Percentiles rank a stretch among this genome's conserved stretches.
phyloP scores from a whole-genome alignment of 768 basidiomycete genomes.

The Suillus subaureus region DNA sequence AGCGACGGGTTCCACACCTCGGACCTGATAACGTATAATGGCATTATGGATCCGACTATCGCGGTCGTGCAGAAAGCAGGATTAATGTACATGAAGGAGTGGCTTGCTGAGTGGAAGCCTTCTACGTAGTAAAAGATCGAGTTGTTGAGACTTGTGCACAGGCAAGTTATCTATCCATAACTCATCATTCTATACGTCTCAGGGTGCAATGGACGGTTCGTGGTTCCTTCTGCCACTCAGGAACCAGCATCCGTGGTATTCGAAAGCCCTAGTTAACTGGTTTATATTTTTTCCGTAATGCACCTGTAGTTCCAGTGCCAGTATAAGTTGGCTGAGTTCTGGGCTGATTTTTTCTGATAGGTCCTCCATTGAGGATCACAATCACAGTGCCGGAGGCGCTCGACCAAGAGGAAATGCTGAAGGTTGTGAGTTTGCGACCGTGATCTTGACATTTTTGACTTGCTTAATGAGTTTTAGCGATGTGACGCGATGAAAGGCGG shows the following conservation, averaged over 20 bases:
- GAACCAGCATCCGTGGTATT: background rate
- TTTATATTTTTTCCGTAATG: background rate
- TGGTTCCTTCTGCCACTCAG: background rate
- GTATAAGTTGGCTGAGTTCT: background rate
- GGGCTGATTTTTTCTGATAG: background rate
- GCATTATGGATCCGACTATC: conserved; percentile 52
- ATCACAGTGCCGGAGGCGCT: background rate
- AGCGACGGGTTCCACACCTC: conserved; percentile 72
- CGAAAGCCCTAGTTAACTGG: background rate
- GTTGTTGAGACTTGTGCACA: background rate
- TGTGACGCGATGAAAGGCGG: background rate
- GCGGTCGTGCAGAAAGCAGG: conserved; percentile 54
- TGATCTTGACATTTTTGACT: background rate
- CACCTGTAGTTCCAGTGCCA: background rate
- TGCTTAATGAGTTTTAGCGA: background rate
- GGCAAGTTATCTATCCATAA: background rate
- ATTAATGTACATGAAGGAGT: conserved; percentile 53
- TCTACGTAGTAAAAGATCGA: background rate
- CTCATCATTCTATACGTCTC: background rate
- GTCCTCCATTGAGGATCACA: too few species aligned
- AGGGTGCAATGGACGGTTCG: background rate
- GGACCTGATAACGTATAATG: conserved; percentile 48
- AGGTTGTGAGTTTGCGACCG: background rate
- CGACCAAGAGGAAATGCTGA: background rate
- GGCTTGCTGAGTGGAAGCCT: conserved; percentile 49